Percentiles rank a stretch among this genome's conserved stretches.
Evolutionary conservation across 495 filamentous ascomycete species (phyloP).

Genomic region (Hypoxylon fuscum): DNA sequence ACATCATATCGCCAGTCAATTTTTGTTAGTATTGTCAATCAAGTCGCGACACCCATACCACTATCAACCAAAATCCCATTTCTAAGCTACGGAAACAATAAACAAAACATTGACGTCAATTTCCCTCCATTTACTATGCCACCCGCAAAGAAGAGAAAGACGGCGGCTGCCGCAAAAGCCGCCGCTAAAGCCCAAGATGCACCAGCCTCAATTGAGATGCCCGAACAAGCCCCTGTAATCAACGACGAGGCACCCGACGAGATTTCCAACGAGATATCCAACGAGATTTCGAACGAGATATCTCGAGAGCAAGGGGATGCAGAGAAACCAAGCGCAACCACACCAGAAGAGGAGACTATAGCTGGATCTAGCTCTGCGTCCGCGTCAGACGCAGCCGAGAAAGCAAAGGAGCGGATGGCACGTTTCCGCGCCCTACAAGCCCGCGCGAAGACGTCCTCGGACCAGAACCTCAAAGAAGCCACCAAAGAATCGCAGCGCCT

Average conservation of each 20-base stretch:
- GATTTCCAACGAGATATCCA: no score
- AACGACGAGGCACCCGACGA: constrained; percentile 24
- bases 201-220: constrained; percentile 22
- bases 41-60: no score
- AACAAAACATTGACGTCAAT: constrained; percentile 1
- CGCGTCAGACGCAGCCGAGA: constrained; percentile 53
- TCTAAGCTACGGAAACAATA: background rate
- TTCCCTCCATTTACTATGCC: constrained; percentile 45
- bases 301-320: constrained; percentile 19
- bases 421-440: constrained; percentile 88
- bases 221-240: constrained; percentile 5
- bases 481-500: constrained; percentile 83
- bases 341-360: constrained; percentile 12
- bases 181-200: constrained; percentile 16
- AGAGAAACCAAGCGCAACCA: constrained; percentile 21
- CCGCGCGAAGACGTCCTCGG: constrained; percentile 79
- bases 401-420: constrained; percentile 65
- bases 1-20: constrained; percentile 12
- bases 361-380: constrained; percentile 19
- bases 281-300: no score
- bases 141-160: constrained; percentile 61
- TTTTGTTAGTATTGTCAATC: background rate
- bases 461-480: constrained; percentile 84
- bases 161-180: constrained; percentile 38
- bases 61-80: background rate